These are phyloP conservation scores for Russula abietina DNA, from an alignment of 768 basidiomycete species.

Conservation along the genomic window DNA sequence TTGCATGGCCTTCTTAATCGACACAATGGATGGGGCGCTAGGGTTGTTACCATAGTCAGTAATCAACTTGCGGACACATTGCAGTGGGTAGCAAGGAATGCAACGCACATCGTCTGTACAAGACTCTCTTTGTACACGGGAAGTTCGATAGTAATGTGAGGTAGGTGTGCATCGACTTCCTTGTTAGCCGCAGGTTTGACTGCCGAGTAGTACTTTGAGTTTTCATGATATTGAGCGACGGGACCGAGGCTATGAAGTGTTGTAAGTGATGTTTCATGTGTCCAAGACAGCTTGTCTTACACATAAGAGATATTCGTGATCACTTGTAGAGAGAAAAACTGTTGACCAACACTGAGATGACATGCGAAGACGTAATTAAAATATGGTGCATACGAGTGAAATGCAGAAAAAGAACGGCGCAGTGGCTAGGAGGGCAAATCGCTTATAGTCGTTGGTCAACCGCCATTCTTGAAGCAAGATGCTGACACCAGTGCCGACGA, in stretches of 20 bases:
- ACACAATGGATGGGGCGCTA: constrained; percentile 69
- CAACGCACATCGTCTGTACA: constrained; percentile 70
- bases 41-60: constrained; percentile 4
- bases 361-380: too few relatives aligned
- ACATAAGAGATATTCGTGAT: constrained; percentile 57
- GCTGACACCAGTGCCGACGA: constrained; percentile 55
- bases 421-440: constrained; percentile 63
- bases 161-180: constrained; percentile 56
- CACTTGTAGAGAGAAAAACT: constrained; percentile 75
- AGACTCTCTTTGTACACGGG: constrained; percentile 87
- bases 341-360: neutral
- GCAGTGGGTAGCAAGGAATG: constrained; percentile 13
- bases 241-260: constrained; percentile 55
- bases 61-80: neutral
- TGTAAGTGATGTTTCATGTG: neutral
- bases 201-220: constrained; percentile 79
- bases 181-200: constrained; percentile 53
- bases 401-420: constrained; percentile 72
- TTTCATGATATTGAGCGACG: constrained; percentile 79
- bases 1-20: constrained; percentile 80
- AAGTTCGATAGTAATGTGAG: constrained; percentile 74
- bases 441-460: constrained; percentile 53
- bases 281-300: constrained; percentile 36
- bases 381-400: constrained; percentile 47
- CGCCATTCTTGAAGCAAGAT: constrained; percentile 60